These are phyloP conservation scores for Lichenothelia convexa DNA, from an alignment of 495 filamentous ascomycete species.

Conservation along the genomic window DNA sequence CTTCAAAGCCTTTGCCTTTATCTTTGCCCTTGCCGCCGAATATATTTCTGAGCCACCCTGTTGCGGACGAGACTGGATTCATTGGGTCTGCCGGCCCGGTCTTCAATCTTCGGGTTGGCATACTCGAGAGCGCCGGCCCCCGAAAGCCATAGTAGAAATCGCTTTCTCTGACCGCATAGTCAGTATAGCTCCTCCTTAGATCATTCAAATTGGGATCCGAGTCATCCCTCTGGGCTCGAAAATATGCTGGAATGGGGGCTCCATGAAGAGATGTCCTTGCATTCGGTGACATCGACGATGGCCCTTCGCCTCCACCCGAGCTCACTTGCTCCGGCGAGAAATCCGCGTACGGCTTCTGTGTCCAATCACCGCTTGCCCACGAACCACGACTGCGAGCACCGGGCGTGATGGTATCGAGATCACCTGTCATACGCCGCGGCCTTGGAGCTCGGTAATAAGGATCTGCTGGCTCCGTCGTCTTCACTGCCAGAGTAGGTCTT, in stretches of 20 bases:
- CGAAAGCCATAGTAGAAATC: slow-evolving; percentile 91
- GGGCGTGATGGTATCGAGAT: slow-evolving; percentile 29
- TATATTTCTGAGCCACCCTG: slow-evolving; percentile 60
- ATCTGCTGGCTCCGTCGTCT: slow-evolving; percentile 13
- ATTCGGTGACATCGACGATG: slow-evolving; percentile 35
- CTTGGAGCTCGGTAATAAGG: slow-evolving; percentile 70
- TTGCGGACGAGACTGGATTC: slow-evolving; percentile 67
- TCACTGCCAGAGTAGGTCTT: slow-evolving; percentile 11
- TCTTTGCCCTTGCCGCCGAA: slow-evolving; percentile 73
- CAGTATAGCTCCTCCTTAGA: slow-evolving; percentile 37
- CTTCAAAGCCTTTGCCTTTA: slow-evolving; percentile 86
- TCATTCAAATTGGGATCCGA: slow-evolving; percentile 27
- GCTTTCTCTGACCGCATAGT: slow-evolving; percentile 82
- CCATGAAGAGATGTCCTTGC: slow-evolving; percentile 32
- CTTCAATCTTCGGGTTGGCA: slow-evolving; percentile 63
- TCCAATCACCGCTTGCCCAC: slow-evolving; percentile 32
- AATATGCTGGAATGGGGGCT: slow-evolving; percentile 21
- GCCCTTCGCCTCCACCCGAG: slow-evolving; percentile 27
- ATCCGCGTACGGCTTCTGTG: slow-evolving; percentile 29
- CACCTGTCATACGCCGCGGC: slow-evolving; percentile 39
- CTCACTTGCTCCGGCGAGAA: slow-evolving; percentile 18
- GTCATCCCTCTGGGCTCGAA: slow-evolving; percentile 29
- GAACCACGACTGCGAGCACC: slow-evolving; percentile 28
- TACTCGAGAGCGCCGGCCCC: slow-evolving; percentile 71
- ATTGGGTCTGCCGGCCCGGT: slow-evolving; percentile 94